Evolutionary conservation across 225 moss, liverwort and hornwort genomes (phyloP).

Genomic region (Polytrichum commune): DNA sequence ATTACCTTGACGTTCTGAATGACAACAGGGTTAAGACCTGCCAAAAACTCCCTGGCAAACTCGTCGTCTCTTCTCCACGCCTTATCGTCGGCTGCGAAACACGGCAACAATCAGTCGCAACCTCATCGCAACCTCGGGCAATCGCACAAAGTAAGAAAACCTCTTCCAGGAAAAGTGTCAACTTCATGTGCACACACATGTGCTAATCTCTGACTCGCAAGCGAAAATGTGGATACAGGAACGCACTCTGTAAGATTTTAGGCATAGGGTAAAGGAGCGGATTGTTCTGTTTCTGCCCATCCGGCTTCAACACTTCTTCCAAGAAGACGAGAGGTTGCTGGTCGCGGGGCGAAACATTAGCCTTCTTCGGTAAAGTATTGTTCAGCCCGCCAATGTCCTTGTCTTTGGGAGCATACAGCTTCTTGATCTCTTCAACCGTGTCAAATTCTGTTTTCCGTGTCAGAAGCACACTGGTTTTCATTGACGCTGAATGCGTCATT

Average conservation of each 20-base stretch:
- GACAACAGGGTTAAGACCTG: conserved; percentile 42
- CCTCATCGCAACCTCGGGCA: too few relatives aligned
- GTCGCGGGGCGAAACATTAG: not conserved
- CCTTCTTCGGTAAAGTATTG: conserved; percentile 8
- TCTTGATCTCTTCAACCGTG: conserved; percentile 18
- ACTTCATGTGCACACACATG: not conserved
- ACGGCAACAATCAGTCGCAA: not conserved
- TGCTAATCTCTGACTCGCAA: too few relatives aligned
- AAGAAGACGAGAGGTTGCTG: conserved; percentile 27
- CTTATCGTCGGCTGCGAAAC: conserved; percentile 32
- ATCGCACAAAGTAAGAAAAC: not conserved
- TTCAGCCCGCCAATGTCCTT: conserved; percentile 11
- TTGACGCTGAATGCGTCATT: not conserved
- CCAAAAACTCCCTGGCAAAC: conserved; percentile 46
- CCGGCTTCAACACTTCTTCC: conserved; percentile 20
- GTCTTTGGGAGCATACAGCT: conserved; percentile 21
- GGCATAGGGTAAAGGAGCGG: conserved; percentile 43
- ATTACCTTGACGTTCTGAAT: conserved; percentile 31
- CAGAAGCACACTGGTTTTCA: not conserved
- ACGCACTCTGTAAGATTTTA: conserved; percentile 23
- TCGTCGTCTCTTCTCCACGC: conserved; percentile 42
- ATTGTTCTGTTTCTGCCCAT: conserved; percentile 23
- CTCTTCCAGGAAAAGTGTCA: too few relatives aligned
- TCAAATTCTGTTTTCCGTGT: conserved; percentile 8
- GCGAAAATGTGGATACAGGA: not conserved